These are phyloP conservation scores for Fraxinus sp. DNA, from an alignment of 305 asterid species.

Conservation along the genomic window DNA sequence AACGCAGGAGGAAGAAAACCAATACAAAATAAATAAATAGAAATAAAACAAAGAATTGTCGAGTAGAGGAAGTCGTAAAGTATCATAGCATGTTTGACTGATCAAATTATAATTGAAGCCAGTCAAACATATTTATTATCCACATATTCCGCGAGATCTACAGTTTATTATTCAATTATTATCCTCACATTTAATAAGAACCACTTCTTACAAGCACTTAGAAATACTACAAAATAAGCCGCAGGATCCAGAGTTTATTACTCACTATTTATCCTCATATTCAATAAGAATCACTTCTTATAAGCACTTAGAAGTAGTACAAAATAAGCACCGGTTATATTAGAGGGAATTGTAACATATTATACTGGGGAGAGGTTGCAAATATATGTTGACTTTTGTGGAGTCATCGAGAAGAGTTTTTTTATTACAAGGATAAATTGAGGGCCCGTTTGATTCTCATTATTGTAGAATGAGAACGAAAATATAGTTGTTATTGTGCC, in stretches of 20 bases:
- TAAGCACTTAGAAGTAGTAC: neutral
- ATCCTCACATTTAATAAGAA: neutral
- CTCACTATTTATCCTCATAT: neutral
- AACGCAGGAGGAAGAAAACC: neutral
- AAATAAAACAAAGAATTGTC: neutral
- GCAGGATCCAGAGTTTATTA: neutral
- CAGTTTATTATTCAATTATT: neutral
- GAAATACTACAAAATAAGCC: neutral
- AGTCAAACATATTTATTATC: neutral
- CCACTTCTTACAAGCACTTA: neutral
- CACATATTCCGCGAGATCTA: neutral
- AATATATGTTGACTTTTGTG: neutral
- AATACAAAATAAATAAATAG: neutral
- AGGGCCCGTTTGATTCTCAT: too few species aligned
- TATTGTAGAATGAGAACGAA: too few species aligned
- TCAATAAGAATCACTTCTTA: neutral
- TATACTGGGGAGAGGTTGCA: neutral
- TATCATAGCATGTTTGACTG: neutral
- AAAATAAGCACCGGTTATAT: neutral
- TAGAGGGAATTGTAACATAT: neutral
- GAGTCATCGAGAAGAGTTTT: neutral
- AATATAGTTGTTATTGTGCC: too few species aligned
- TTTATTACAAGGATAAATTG: neutral
- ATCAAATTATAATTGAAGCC: neutral
- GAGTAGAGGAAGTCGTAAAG: neutral